Conservation (phyloP, 352 stramenopile species). For the Pythium dissimile region DNA sequence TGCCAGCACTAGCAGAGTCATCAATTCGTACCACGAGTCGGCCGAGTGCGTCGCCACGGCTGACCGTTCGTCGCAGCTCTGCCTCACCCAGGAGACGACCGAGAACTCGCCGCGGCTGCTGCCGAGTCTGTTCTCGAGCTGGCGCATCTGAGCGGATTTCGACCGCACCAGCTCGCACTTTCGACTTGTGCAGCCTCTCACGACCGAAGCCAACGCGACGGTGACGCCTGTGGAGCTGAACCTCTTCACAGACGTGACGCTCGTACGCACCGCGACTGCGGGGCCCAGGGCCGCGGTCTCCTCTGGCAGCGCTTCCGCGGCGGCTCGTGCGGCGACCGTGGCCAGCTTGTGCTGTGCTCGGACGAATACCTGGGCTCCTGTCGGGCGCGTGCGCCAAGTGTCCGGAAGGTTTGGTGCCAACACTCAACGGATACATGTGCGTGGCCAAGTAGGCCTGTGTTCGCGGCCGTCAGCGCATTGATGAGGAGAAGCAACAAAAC, state of each 20-base stretch:
- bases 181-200: neutral
- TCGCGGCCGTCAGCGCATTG: too few species aligned
- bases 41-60: conserved; percentile 2
- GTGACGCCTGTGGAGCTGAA: neutral
- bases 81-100: neutral
- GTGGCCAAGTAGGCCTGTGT: too few species aligned
- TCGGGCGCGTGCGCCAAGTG: conserved; percentile 8
- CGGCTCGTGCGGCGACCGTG: neutral
- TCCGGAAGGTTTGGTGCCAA: neutral
- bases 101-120: conserved; percentile 2
- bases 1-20: neutral
- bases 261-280: neutral
- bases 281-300: too few species aligned
- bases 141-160: conserved; percentile 1
- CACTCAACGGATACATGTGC: conserved; percentile 11
- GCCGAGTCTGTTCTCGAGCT: conserved; percentile 5
- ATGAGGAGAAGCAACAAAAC: too few species aligned
- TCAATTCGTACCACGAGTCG: conserved; percentile 8
- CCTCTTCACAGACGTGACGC: conserved; percentile 11
- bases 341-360: neutral
- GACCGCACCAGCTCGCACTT: conserved; percentile 7
- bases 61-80: conserved; percentile 8
- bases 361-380: conserved; percentile 4
- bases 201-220: neutral
- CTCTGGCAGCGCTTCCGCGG: too few species aligned